A percentile compares a stretch with the other conserved stretches of the same genome.
Evolutionary conservation across 352 stramenopile genomes (phyloP).

Genomic region (Phytophthora aleatoria): DNA sequence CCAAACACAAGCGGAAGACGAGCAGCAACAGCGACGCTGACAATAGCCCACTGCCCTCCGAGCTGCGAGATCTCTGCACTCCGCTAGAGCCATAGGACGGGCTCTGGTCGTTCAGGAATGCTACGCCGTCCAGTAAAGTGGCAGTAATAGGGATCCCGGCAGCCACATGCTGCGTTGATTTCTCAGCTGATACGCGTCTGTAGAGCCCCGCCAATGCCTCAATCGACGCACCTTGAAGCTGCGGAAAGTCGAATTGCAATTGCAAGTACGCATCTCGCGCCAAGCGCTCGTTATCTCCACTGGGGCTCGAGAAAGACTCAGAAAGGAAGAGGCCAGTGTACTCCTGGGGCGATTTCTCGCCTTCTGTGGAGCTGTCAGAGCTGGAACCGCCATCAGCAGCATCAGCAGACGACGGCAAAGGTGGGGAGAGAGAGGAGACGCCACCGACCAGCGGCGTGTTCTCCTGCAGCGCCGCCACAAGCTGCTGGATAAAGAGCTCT

Average conservation of each 20-base stretch:
- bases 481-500: constrained; percentile 56
- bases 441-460: constrained; percentile 34
- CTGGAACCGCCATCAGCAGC: constrained; percentile 7
- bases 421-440: constrained; percentile 2
- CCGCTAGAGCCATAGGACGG: constrained; percentile 1
- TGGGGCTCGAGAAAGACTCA: background rate
- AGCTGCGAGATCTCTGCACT: constrained; percentile 24
- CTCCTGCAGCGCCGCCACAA: constrained; percentile 61
- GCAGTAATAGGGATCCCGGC: constrained; percentile 37
- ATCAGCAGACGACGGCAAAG: background rate
- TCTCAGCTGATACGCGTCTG: constrained; percentile 27
- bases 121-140: constrained; percentile 50
- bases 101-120: constrained; percentile 47
- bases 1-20: constrained; percentile 40
- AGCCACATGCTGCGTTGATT: constrained; percentile 2
- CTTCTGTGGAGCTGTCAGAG: constrained; percentile 22
- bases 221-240: constrained; percentile 41
- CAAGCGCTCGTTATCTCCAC: constrained; percentile 18
- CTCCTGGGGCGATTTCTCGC: constrained; percentile 19
- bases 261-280: constrained; percentile 43
- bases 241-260: constrained; percentile 67
- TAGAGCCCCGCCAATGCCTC: constrained; percentile 52
- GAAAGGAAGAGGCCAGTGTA: constrained; percentile 31
- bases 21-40: constrained; percentile 52
- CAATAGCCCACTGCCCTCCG: constrained; percentile 46